A percentile compares a stretch with the other conserved stretches of the same genome.
These are phyloP conservation scores for Termitomyces sp. DNA, from an alignment of 768 basidiomycete species.

Conservation along the genomic window DNA sequence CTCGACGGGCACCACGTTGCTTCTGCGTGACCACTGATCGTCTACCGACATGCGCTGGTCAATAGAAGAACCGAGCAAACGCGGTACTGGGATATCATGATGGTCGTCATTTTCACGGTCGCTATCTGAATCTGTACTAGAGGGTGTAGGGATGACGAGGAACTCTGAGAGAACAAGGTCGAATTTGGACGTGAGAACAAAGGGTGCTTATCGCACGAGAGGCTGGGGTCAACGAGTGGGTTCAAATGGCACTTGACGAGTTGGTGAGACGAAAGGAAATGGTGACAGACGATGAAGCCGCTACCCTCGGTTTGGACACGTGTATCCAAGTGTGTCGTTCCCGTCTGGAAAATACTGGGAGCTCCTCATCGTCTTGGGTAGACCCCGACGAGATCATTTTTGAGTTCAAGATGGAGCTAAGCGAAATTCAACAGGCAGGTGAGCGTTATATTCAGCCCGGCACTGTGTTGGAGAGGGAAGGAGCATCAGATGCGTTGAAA, in stretches of 20 bases:
- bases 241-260: neutral
- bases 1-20: conserved; percentile 4
- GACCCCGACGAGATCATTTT: neutral
- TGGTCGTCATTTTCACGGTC: conserved; percentile 14
- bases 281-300: neutral
- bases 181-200: conserved; percentile 75
- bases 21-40: neutral
- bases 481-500: no score
- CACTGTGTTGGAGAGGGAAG: neutral
- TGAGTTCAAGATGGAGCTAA: neutral
- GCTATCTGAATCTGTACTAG: conserved; percentile 11
- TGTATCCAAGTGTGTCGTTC: neutral
- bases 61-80: conserved; percentile 31
- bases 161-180: conserved; percentile 80
- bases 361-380: neutral
- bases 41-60: conserved; percentile 11
- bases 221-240: neutral
- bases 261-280: neutral
- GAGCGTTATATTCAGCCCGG: neutral
- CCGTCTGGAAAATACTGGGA: neutral
- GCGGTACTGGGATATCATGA: conserved; percentile 26
- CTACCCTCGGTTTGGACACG: neutral
- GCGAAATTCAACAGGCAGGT: neutral
- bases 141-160: conserved; percentile 63
- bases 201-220: neutral